A percentile compares a stretch with the other conserved stretches of the same genome.
Evolutionary conservation across 176 grass and related monocot genomes (phyloP).

Genomic region (Oropetium thomaeum): DNA sequence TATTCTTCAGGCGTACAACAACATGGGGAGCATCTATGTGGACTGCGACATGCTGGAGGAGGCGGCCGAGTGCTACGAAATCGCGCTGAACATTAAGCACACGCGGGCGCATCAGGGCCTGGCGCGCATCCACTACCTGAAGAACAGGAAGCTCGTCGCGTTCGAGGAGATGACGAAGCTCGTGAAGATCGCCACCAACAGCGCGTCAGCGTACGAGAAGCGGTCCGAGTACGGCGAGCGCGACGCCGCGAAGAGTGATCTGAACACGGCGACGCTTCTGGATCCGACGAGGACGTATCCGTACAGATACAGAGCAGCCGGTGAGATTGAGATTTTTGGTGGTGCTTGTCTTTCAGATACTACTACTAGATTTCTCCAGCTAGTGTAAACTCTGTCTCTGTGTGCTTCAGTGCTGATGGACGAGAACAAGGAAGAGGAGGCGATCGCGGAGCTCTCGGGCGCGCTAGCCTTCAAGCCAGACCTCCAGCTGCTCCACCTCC

Average conservation of each 20-base stretch:
- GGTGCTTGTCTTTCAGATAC: not conserved
- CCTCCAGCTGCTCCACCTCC: slow-evolving; percentile 84
- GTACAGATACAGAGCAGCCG: slow-evolving; percentile 96
- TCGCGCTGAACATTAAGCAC: slow-evolving; percentile 86
- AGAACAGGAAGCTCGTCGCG: slow-evolving; percentile 70
- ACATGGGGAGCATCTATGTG: slow-evolving; percentile 95
- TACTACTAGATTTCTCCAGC: no score
- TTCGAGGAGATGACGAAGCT: slow-evolving; percentile 91
- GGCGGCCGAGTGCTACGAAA: slow-evolving; percentile 77
- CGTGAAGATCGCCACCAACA: slow-evolving; percentile 75
- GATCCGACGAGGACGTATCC: slow-evolving; percentile 90
- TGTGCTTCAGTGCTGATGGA: slow-evolving; percentile 67
- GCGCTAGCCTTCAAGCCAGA: slow-evolving; percentile 75
- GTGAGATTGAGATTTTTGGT: slow-evolving; percentile 36
- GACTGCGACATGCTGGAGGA: slow-evolving; percentile 89
- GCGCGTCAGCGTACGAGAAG: slow-evolving; percentile 85
- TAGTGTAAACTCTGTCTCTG: not conserved
- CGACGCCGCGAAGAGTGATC: slow-evolving; percentile 75
- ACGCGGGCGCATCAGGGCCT: slow-evolving; percentile 95
- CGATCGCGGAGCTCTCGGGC: slow-evolving; percentile 63
- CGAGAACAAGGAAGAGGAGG: slow-evolving; percentile 77
- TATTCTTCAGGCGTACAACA: slow-evolving; percentile 82
- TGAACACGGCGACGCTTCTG: slow-evolving; percentile 63
- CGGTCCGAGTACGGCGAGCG: slow-evolving; percentile 89
- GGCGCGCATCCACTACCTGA: slow-evolving; percentile 81